Evolutionary conservation across 1,284 basidiomycete genomes (phyloP), one percentile per base, ranked within the genome.

Genomic region (Kwoniella shivajii): DNA sequence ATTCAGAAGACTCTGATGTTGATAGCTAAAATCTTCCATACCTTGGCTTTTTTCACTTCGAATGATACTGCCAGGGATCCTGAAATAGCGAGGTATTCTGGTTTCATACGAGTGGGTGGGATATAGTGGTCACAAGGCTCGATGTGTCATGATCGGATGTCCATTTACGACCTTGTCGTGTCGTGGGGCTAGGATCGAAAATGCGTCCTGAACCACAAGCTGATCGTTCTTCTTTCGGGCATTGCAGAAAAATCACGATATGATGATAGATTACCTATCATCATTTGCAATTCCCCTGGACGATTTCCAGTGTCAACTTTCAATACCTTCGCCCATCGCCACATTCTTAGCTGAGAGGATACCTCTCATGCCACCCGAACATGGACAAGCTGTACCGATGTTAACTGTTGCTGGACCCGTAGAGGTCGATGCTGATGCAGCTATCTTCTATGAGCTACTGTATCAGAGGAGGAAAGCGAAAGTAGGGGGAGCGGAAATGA

Each of bases 1-100:
- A 57, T 61, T 13, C 67, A 69, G 42, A 42, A 56, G 4, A 68
- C 63, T 0, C 31, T 69, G 11, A 73, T 64, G 0, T 50, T 65
- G 14, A 34, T 71, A 10, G 71, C 71, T 24, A 71, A 70, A 42
- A 58, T 73, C 18, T 50, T 73, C 29, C 67, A 70, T 52, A 60
- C 60, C 26, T 57, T 72, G 22, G 68, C 71, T 9, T 73, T 73
- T 57, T 72, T 68, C 52, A 61, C 64, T 0, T 60, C 58, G 33
- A 57, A 52, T 11, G 65, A 69, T 38, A 49, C 56, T 11, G 38
- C 43, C 6, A 55, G 63, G n/a, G 65, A 69, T 41, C 58, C 59
- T 0, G 67, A 69, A 18, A 34, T 69, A 2, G 58, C 38, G 0
- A 54, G 56, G 9, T 69, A 66, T 50, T 34, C 59, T 14, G 33